Evolutionary conservation across 805 yeast genomes (phyloP).

Genomic region (Candida boidinii): DNA sequence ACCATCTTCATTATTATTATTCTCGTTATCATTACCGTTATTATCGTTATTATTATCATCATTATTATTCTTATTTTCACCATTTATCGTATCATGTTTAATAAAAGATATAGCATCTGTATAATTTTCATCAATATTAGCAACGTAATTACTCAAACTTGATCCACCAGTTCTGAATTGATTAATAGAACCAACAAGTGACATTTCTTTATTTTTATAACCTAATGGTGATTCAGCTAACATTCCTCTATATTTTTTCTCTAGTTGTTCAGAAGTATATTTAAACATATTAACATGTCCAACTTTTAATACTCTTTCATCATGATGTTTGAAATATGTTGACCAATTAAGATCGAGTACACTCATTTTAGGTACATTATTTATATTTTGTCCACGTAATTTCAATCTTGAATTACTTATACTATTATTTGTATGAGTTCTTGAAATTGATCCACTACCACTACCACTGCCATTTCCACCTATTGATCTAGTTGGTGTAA

Average conservation of each 20-base stretch:
- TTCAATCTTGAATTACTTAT: too few relatives aligned
- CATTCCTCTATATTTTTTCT: constrained; percentile 47
- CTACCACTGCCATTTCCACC: constrained; percentile 3
- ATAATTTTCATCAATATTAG: neutral
- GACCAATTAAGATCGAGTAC: constrained; percentile 54
- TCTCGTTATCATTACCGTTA: constrained; percentile 8
- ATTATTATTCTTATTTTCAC: constrained; percentile 1
- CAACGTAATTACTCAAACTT: constrained; percentile 24
- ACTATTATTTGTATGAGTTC: neutral
- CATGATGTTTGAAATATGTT: constrained; percentile 39
- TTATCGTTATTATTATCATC: constrained; percentile 13
- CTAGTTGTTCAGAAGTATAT: constrained; percentile 40
- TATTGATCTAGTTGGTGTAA: constrained; percentile 12
- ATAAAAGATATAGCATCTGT: constrained; percentile 1
- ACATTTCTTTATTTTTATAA: constrained; percentile 28
- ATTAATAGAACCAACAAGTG: constrained; percentile 3
- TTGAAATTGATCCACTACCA: constrained; percentile 2
- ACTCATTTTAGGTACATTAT: too few relatives aligned
- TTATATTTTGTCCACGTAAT: too few relatives aligned
- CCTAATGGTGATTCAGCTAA: constrained; percentile 54
- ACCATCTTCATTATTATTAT: constrained; percentile 10
- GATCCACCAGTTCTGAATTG: too few relatives aligned
- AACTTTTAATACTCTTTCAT: constrained; percentile 52
- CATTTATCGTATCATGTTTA: constrained; percentile 3
- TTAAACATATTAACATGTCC: constrained; percentile 43